phyloP scores from a whole-genome alignment of 1,284 basidiomycete genomes.

The Microbotryomycetes sp. region DNA sequence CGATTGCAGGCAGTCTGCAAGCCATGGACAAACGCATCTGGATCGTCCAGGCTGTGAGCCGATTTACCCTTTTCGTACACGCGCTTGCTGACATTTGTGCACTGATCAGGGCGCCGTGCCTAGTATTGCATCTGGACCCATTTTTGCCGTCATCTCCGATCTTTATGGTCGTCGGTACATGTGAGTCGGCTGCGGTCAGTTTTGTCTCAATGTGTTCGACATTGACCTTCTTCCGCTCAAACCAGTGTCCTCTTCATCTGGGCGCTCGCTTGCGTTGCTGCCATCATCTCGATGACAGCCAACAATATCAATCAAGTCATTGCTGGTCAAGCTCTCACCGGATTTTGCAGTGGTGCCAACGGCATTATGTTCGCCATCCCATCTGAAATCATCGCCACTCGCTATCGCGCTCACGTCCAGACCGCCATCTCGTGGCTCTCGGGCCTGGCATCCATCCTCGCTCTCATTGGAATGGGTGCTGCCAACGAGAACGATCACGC shows the following conservation, averaged over 20 bases:
- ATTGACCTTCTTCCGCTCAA: no score
- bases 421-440: slow-evolving; percentile 6
- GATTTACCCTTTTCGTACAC: background rate
- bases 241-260: slow-evolving; percentile 4
- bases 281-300: slow-evolving; percentile 16
- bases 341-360: slow-evolving; percentile 4
- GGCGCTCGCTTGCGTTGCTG: slow-evolving; percentile 9
- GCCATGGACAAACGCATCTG: slow-evolving; percentile 13
- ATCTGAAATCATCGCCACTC: slow-evolving; percentile 3
- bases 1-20: slow-evolving; percentile 6
- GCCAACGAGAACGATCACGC: slow-evolving; percentile 2
- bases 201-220: no score
- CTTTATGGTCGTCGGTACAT: slow-evolving; percentile 14
- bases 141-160: slow-evolving; percentile 13
- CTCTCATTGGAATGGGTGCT: slow-evolving; percentile 6
- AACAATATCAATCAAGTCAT: slow-evolving; percentile 10
- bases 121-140: slow-evolving; percentile 12
- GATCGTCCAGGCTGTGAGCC: slow-evolving; percentile 13
- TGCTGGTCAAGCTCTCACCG: slow-evolving; percentile 3
- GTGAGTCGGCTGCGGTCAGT: background rate
- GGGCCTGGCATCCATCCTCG: slow-evolving; percentile 5
- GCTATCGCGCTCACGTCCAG: slow-evolving; percentile 8
- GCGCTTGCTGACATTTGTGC: no score
- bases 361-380: slow-evolving; percentile 13
- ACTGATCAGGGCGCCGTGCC: slow-evolving; percentile 8